Conservation (phyloP, 2,329 filamentous ascomycete species). For the Pestalotiopsis fici region DNA sequence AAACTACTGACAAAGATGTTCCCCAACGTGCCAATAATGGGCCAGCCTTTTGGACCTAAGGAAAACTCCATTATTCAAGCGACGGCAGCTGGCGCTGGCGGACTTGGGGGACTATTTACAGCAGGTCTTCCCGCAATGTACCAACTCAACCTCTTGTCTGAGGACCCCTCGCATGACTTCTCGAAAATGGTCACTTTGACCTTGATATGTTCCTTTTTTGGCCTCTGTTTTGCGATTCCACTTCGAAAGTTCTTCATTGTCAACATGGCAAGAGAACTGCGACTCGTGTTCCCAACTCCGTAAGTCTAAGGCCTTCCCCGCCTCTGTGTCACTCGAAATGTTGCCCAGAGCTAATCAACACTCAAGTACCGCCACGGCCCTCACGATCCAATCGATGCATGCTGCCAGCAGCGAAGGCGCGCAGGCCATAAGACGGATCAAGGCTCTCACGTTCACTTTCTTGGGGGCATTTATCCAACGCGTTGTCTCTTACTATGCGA, state of each 20-base stretch:
- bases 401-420: slow-evolving; percentile 48
- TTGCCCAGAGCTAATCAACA: not conserved
- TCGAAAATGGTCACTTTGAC: slow-evolving; percentile 60
- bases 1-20: slow-evolving; percentile 45
- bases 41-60: slow-evolving; percentile 55
- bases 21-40: slow-evolving; percentile 50
- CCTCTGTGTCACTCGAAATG: not conserved
- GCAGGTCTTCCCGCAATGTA: slow-evolving; percentile 58
- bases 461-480: slow-evolving; percentile 47
- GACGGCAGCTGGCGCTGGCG: slow-evolving; percentile 55
- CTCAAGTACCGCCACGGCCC: slow-evolving; percentile 49
- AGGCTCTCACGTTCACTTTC: slow-evolving; percentile 52
- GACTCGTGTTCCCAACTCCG: slow-evolving; percentile 57
- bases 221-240: slow-evolving; percentile 63
- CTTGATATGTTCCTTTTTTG: slow-evolving; percentile 64
- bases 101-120: slow-evolving; percentile 54
- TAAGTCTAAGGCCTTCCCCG: not conserved
- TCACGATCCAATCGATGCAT: slow-evolving; percentile 63
- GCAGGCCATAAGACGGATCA: slow-evolving; percentile 57
- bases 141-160: slow-evolving; percentile 46
- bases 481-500: slow-evolving; percentile 57
- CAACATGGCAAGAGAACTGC: slow-evolving; percentile 61
- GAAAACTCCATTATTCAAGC: slow-evolving; percentile 60
- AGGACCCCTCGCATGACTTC: slow-evolving; percentile 53
- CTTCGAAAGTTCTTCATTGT: slow-evolving; percentile 70